These are phyloP conservation scores for Globisporangium mamillatum DNA, from an alignment of 352 stramenopile genomes.

Conservation along the genomic window DNA sequence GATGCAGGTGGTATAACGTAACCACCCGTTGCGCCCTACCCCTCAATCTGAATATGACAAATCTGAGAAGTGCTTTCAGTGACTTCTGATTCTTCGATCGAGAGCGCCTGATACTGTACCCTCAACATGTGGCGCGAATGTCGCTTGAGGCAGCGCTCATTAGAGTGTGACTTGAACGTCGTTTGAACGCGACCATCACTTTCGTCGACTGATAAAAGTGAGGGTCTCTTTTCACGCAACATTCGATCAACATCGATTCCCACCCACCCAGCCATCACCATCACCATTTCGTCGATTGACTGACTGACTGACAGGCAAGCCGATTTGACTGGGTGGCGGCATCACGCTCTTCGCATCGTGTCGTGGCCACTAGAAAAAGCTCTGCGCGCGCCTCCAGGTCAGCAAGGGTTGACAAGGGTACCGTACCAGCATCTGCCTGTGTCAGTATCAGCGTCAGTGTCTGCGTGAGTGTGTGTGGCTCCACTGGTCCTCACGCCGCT, in stretches of 20 bases:
- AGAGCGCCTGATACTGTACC: too few species aligned
- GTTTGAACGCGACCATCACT: neutral
- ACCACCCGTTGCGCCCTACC: too few species aligned
- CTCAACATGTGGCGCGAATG: neutral
- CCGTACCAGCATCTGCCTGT: neutral
- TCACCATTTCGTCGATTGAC: neutral
- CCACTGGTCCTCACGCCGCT: neutral
- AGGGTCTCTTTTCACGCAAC: neutral
- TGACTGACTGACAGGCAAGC: neutral
- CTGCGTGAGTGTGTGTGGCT: neutral
- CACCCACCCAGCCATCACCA: neutral
- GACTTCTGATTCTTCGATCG: too few species aligned
- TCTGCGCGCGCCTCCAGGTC: neutral
- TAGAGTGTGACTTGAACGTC: neutral
- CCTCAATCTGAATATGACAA: too few species aligned
- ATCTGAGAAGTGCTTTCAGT: too few species aligned
- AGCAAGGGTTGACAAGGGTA: neutral
- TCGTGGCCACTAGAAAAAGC: slow-evolving; percentile 10
- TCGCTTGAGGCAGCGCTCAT: neutral
- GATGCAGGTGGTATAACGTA: too few species aligned
- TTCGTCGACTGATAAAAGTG: neutral
- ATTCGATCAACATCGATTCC: neutral
- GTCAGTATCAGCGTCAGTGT: neutral
- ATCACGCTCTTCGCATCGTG: neutral
- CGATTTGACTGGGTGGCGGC: neutral